Conservation (phyloP, 306 rosid genomes). For the Quercus glauca region DNA sequence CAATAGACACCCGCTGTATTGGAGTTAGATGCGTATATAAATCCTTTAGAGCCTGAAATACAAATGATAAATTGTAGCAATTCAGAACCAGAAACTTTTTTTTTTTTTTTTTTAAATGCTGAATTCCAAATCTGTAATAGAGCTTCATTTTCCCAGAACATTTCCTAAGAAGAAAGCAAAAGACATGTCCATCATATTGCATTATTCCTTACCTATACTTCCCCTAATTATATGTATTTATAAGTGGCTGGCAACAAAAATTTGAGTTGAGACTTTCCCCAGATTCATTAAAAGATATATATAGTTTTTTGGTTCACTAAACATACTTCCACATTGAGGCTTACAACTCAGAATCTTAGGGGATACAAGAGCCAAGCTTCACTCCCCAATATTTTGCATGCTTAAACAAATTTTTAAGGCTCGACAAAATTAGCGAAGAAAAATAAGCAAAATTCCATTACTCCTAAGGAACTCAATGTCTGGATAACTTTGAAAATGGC, state of each 20-base stretch:
- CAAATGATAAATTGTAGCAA: constrained; percentile 15
- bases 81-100: background rate
- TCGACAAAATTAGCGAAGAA: background rate
- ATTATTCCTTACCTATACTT: background rate
- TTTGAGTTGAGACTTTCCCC: background rate
- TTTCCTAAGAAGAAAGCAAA: background rate
- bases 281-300: background rate
- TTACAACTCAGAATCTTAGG: background rate
- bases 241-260: background rate
- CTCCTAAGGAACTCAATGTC: background rate
- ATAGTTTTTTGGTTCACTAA: background rate
- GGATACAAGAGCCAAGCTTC: background rate
- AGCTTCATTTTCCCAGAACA: background rate
- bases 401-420: background rate
- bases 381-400: background rate
- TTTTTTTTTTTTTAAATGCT: too few relatives aligned
- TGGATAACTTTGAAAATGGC: background rate
- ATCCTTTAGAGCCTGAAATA: constrained; percentile 71
- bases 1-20: constrained; percentile 76
- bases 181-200: background rate
- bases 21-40: constrained; percentile 73
- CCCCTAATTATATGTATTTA: background rate
- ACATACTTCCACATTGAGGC: background rate
- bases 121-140: background rate
- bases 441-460: background rate